phyloP scores from a whole-genome alignment of 2,329 filamentous ascomycete genomes.

The Colletotrichum cereale region DNA sequence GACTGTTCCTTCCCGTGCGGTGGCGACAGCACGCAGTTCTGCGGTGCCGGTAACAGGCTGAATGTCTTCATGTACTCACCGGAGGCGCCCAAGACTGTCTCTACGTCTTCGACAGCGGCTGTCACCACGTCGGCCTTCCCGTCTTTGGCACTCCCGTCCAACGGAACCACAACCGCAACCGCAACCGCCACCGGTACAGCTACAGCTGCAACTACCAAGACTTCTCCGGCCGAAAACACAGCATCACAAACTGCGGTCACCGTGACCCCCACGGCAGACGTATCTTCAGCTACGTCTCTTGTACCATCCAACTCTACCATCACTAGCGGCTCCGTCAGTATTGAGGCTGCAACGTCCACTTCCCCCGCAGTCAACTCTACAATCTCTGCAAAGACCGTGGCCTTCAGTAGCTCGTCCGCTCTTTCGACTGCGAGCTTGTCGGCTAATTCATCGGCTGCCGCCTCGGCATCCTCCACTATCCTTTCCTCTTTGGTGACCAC shows the following conservation, averaged over 20 bases:
- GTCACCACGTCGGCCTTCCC: not conserved
- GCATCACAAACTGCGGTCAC: not conserved
- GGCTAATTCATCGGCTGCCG: not conserved
- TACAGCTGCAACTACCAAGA: not conserved
- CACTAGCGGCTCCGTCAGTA: slow-evolving; percentile 6
- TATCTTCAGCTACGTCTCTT: not conserved
- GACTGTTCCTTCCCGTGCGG: slow-evolving; percentile 52
- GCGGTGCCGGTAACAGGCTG: slow-evolving; percentile 51
- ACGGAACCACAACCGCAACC: slow-evolving; percentile 6
- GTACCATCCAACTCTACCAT: slow-evolving; percentile 8
- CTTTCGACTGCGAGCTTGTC: not conserved
- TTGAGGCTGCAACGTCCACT: not conserved
- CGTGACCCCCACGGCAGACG: not conserved
- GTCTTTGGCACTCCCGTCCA: not conserved
- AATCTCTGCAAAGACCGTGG: not conserved
- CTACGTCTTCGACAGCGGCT: not conserved
- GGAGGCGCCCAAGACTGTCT: not conserved
- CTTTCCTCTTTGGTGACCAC: not conserved
- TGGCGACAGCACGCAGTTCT: slow-evolving; percentile 50
- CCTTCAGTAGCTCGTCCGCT: not conserved
- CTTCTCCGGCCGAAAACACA: not conserved
- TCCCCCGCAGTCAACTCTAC: not conserved
- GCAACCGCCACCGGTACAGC: too few relatives aligned
- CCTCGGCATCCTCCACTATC: not conserved
- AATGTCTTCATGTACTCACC: slow-evolving; percentile 49